These are phyloP conservation scores for Suillus bovinus DNA, from an alignment of 768 basidiomycete species.

Conservation along the genomic window DNA sequence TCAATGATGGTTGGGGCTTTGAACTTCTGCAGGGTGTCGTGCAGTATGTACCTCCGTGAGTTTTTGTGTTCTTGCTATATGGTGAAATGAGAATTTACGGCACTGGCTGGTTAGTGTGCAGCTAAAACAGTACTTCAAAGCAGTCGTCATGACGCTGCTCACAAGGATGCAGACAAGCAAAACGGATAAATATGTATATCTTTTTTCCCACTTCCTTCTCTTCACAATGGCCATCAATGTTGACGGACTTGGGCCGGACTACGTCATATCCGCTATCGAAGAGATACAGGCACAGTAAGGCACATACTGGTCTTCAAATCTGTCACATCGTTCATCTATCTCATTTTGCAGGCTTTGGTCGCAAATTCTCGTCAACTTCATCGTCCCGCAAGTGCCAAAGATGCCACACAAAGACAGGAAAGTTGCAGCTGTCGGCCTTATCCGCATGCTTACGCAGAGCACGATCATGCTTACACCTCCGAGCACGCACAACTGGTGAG, in stretches of 20 bases:
- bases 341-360: slow-evolving; percentile 62
- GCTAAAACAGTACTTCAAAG: slow-evolving; percentile 73
- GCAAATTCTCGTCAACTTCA: slow-evolving; percentile 72
- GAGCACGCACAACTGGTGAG: slow-evolving; percentile 64
- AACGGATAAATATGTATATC: slow-evolving; percentile 85
- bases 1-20: slow-evolving; percentile 90
- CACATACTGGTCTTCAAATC: not conserved
- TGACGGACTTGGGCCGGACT: slow-evolving; percentile 76
- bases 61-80: slow-evolving; percentile 16
- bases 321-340: slow-evolving; percentile 7
- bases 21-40: slow-evolving; percentile 83
- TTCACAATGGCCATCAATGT: slow-evolving; percentile 75
- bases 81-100: not conserved
- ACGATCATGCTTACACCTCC: slow-evolving; percentile 67
- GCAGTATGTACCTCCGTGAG: slow-evolving; percentile 73
- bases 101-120: slow-evolving; percentile 36
- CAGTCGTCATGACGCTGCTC: slow-evolving; percentile 73
- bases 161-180: slow-evolving; percentile 87
- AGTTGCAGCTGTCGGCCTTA: slow-evolving; percentile 77
- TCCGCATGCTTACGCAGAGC: slow-evolving; percentile 76
- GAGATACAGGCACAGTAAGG: slow-evolving; percentile 81
- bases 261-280: slow-evolving; percentile 75
- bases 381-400: slow-evolving; percentile 80
- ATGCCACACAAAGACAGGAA: slow-evolving; percentile 84
- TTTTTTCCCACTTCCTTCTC: slow-evolving; percentile 77